Conservation (phyloP, 2,329 filamentous ascomycete genomes). For the Blastomyces percursus region DNA sequence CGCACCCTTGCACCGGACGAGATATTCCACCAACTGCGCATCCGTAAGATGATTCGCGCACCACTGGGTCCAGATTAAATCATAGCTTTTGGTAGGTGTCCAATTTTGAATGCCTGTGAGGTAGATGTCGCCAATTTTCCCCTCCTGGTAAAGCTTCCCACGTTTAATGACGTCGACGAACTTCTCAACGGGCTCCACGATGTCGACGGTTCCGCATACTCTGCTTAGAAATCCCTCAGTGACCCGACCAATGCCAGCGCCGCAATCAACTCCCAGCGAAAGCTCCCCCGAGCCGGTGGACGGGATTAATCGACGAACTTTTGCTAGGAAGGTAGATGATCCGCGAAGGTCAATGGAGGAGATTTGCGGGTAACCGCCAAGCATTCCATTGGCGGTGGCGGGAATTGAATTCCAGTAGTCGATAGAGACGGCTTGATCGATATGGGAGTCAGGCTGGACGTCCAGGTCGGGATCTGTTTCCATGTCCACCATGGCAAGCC, state of each 20-base stretch:
- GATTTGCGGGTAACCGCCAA: conserved; percentile 61
- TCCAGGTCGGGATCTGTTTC: conserved; percentile 1
- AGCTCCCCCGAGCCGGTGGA: conserved; percentile 15
- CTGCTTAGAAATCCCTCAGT: conserved; percentile 65
- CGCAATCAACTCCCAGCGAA: conserved; percentile 46
- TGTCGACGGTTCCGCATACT: conserved; percentile 61
- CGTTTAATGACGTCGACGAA: conserved; percentile 56
- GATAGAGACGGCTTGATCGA: conserved; percentile 28
- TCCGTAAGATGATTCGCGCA: conserved; percentile 76
- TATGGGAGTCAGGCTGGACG: conserved; percentile 21
- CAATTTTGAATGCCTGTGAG: conserved; percentile 66
- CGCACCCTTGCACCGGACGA: conserved; percentile 48
- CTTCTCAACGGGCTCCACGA: conserved; percentile 74
- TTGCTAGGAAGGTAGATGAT: conserved; percentile 57
- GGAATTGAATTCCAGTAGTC: conserved; percentile 31
- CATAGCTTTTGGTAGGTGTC: conserved; percentile 50
- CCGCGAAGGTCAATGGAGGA: conserved; percentile 61
- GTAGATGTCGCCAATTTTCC: conserved; percentile 52
- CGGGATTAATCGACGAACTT: conserved; percentile 41
- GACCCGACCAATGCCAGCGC: conserved; percentile 68
- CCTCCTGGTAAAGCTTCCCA: conserved; percentile 27
- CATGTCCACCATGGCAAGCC: not conserved
- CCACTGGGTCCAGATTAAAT: conserved; percentile 86
- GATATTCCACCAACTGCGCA: conserved; percentile 55
- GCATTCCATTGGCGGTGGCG: conserved; percentile 51